Base-by-base conservation (phyloP, 2,329 filamentous ascomycete species). In the Colletotrichum zoysiae region DNA sequence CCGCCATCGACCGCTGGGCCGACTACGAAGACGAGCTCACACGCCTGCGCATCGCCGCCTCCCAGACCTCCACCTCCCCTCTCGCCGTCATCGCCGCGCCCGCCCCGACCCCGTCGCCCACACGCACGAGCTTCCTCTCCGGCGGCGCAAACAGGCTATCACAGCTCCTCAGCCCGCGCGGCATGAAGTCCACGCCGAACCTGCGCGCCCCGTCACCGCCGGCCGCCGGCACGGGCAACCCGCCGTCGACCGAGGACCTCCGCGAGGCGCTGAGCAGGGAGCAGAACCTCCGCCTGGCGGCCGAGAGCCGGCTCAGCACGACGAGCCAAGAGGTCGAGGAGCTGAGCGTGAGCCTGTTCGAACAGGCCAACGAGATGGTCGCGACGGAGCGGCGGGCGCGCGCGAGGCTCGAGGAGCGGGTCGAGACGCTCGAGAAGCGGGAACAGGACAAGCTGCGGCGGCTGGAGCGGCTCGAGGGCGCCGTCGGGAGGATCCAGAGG, bases 291-390 rank as follows among this genome's bases (percentile, higher is more conserved):
- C 89, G 93, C 16, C 84, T 87, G 50, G 88, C 90, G 63, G 93
- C 93, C 1, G 93, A 96, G 82, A 87, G 87, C 61, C 87, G 89
- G 73, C 84, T 94, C 26, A 86, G 86, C 74, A 88, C 90, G 61
- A 92, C 93, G 62, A 91, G 89, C 77, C 86, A 84, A 16, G 93
- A 96, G 83, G 87, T 95, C 26, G 93, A 95, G 81, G 93, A 96
- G 82, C 84, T 96, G 74, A 93, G 89, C 77, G 91, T 89, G 26
- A 88, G 87, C 62, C 83, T 96, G 65, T 96, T 96, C 79, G 90
- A 93, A 82, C 91, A 95, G 83, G 93, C 93, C 63, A 96, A 96
- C 79, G 90, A 95, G 82, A 96, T 96, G 93, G 93, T 96, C 26
- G 93, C 93, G 2, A 85, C 87, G 23, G 93, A 96, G 84, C 85